Base-by-base conservation (phyloP, 2,329 filamentous ascomycete species). In the Sporothrix pallida region DNA sequence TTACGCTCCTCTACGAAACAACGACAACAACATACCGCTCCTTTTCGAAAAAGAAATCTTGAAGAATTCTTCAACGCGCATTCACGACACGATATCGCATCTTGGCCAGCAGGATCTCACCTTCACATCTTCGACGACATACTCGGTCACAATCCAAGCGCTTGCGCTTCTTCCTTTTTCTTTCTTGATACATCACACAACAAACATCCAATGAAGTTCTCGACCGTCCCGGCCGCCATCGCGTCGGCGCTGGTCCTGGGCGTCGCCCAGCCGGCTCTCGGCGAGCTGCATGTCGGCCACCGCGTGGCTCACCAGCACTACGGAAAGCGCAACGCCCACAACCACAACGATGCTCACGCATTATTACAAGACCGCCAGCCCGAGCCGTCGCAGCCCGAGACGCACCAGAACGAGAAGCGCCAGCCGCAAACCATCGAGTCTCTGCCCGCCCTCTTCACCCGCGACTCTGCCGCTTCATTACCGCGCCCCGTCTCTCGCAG, bases 171-270 rank as follows among this genome's bases (percentile, higher is more conserved):
- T 26, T 48, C 26, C 46, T 12, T 48, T 65, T 48, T 48, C 20
- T 17, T 15, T 46, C 54, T 20, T 48, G n/a, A 65, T 65, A 8
- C 37, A 48, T 12, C 13, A 20, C 62, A 20, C 10, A 20, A 48
- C 42, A 6, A 67, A 15, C 3, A 26, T 44, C 9, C 20, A 76
- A 90, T 90, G 88, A 90, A 86, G 82, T 79, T 86, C 80, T 82
- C 84, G 73, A 83, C 84, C 74, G 76, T 88, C 75, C 83, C 86
- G 76, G 82, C 84, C 79, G 84, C 84, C 78, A 76, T 89, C 74
- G 84, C 84, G 79, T 84, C 85, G 78, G 86, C 84, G 74, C 79
- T 86, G 62, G 77, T 87, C 37, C 79, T 89, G 58, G 79, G 88
- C 75, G 83, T 83, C 31, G 80, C 82, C 50, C 82, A 84, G 46